A percentile compares a stretch with the other conserved stretches of the same genome.
Evolutionary conservation across 2,329 filamentous ascomycete genomes (phyloP).

Genomic region (Ophiostoma ulmi): DNA sequence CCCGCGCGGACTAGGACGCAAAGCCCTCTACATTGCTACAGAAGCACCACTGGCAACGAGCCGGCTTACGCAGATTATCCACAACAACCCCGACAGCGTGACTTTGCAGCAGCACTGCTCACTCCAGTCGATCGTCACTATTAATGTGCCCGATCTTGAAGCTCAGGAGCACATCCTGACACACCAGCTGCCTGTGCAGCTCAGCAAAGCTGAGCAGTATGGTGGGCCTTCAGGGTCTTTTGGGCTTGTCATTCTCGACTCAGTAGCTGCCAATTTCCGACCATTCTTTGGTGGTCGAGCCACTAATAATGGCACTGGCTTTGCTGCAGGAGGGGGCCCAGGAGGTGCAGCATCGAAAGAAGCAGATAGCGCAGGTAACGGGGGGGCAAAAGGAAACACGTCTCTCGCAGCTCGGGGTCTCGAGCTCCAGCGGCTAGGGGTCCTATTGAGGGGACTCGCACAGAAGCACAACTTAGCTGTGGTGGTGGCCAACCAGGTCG

Average conservation of each 20-base stretch:
- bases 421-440: slow-evolving; percentile 72
- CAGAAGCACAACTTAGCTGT: slow-evolving; percentile 70
- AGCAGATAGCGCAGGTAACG: neutral
- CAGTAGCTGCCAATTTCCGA: slow-evolving; percentile 90
- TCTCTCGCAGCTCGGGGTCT: slow-evolving; percentile 66
- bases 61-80: slow-evolving; percentile 74
- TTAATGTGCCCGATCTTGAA: slow-evolving; percentile 83
- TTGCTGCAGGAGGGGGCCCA: slow-evolving; percentile 29
- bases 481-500: slow-evolving; percentile 92
- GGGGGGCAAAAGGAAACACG: slow-evolving; percentile 1
- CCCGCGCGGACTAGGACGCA: slow-evolving; percentile 63
- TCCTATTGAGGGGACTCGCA: slow-evolving; percentile 70
- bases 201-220: slow-evolving; percentile 61
- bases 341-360: neutral
- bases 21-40: slow-evolving; percentile 90
- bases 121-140: slow-evolving; percentile 70
- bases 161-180: slow-evolving; percentile 91
- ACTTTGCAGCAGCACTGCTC: slow-evolving; percentile 50
- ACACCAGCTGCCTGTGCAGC: slow-evolving; percentile 78
- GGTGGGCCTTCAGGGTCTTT: slow-evolving; percentile 43
- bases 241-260: slow-evolving; percentile 82
- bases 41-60: slow-evolving; percentile 79
- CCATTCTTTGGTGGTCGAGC: slow-evolving; percentile 70
- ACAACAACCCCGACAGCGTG: slow-evolving; percentile 51
- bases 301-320: slow-evolving; percentile 30